A percentile compares a stretch with the other conserved stretches of the same genome.
Evolutionary conservation across 345 rosid species (phyloP).

Genomic region (Hibiscus syriacus): DNA sequence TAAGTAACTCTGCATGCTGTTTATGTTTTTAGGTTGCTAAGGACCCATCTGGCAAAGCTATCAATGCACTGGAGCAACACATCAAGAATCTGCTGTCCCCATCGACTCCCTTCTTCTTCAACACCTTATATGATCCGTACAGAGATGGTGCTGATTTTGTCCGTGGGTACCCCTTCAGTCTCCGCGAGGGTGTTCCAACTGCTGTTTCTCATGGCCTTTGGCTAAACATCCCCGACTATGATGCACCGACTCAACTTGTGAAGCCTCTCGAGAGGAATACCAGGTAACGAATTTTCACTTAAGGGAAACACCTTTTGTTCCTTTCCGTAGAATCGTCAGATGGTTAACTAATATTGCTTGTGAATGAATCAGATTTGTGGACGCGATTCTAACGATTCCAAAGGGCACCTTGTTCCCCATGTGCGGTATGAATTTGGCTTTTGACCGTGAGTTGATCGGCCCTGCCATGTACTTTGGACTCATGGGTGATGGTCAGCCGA

Average conservation of each 20-base stretch:
- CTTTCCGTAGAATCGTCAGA: not conserved
- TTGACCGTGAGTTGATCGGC: slow-evolving; percentile 88
- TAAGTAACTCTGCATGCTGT: not conserved
- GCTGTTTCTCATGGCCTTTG: slow-evolving; percentile 98
- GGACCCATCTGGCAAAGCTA: slow-evolving; percentile 72
- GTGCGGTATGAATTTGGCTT: slow-evolving; percentile 98
- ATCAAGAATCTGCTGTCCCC: slow-evolving; percentile 80
- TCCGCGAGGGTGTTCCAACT: slow-evolving; percentile 87
- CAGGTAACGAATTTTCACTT: slow-evolving; percentile 31
- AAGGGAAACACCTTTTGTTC: not conserved
- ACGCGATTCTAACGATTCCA: slow-evolving; percentile 84
- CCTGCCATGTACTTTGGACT: slow-evolving; percentile 98
- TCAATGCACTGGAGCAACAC: slow-evolving; percentile 91
- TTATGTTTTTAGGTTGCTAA: slow-evolving; percentile 58
- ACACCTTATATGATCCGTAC: slow-evolving; percentile 87
- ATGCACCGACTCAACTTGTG: slow-evolving; percentile 97
- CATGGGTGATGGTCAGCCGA: slow-evolving; percentile 97
- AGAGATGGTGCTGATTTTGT: slow-evolving; percentile 91
- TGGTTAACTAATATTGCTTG: not conserved
- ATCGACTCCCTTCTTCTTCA: slow-evolving; percentile 89
- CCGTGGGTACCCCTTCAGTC: slow-evolving; percentile 95
- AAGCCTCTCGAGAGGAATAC: slow-evolving; percentile 90
- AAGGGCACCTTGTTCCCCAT: slow-evolving; percentile 93
- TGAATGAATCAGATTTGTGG: slow-evolving; percentile 58
- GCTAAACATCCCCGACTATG: slow-evolving; percentile 98